Evolutionary conservation across 2,329 filamentous ascomycete genomes (phyloP), one percentile per base, ranked within the genome.

Genomic region (Aciculosporium take): DNA sequence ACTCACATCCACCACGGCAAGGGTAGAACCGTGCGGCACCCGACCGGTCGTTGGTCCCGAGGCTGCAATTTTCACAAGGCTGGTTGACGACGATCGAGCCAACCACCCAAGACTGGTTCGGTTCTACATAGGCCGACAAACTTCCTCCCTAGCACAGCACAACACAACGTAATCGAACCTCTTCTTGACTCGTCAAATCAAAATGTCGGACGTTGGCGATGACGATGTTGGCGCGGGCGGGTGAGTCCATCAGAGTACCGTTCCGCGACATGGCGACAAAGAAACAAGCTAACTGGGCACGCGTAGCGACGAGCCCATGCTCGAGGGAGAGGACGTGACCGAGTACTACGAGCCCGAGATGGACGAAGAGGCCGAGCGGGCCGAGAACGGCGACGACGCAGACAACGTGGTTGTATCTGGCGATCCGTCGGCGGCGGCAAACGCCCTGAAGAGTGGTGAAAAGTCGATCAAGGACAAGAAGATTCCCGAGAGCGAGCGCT

Each of bases 401-500:
- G 71, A 76, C 49, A 70, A 78, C 48, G 66, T 80, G 8, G 65
- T 81, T 45, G 58, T 72, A 37, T 72, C 75, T 13, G 76, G 76
- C 51, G 78, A 81, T 54, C 71, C 75, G 15, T 69, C 72, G 25
- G 76, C 76, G 20, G 63, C 67, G 1, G 75, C 75, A 27, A 72
- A 71, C 56, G 64, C 64, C 43, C 60, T 64, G 44, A 74, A 71
- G 57, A 63, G 63, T 42, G 67, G 61, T 51, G 70, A 74, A 40
- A 74, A 72, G 56, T 67, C 69, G 37, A 65, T 71, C 55, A 79
- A 78, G 57, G 75, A 88, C 65, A 95, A 93, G 74, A 93, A 86
- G 66, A 89, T 98, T 38, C 75, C 87, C 43, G 84, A 85, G 51
- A 84, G 88, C 50, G 76, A 94, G 64, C 79, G 91, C 53, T 83